These are phyloP conservation scores for Scytalidium sp. DNA, from an alignment of 2,329 filamentous ascomycete genomes.

Conservation along the genomic window DNA sequence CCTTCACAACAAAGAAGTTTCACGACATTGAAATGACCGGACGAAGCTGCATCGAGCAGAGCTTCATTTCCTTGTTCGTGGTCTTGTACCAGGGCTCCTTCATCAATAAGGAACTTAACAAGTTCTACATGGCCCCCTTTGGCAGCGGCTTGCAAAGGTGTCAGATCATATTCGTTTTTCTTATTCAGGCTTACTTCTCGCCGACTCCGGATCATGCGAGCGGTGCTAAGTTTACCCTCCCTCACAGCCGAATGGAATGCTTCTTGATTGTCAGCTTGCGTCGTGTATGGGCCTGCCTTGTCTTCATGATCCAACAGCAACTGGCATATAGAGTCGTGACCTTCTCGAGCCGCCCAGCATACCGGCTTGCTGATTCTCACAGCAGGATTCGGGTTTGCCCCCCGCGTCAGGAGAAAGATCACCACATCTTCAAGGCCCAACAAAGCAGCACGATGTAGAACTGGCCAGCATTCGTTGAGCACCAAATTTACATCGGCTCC, in stretches of 20 bases:
- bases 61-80: constrained; percentile 8
- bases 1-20: constrained; percentile 8
- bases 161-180: constrained; percentile 7
- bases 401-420: constrained; percentile 15
- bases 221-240: constrained; percentile 13
- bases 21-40: constrained; percentile 11
- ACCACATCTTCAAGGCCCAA: constrained; percentile 17
- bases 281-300: constrained; percentile 34
- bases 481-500: constrained; percentile 13
- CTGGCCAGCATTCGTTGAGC: constrained; percentile 13
- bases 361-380: constrained; percentile 12
- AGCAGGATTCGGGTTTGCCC: constrained; percentile 13
- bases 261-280: constrained; percentile 14
- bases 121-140: constrained; percentile 10
- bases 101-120: constrained; percentile 15
- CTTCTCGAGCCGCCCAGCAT: constrained; percentile 17
- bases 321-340: constrained; percentile 25
- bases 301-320: constrained; percentile 33
- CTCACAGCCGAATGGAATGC: constrained; percentile 11
- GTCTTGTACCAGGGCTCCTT: constrained; percentile 10
- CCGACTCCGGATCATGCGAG: constrained; percentile 12
- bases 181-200: constrained; percentile 12
- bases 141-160: constrained; percentile 9
- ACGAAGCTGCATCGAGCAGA: constrained; percentile 7
- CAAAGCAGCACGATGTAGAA: constrained; percentile 14